Evolutionary conservation across 2,329 filamentous ascomycete species (phyloP).

Genomic region (Helotiales sp.): DNA sequence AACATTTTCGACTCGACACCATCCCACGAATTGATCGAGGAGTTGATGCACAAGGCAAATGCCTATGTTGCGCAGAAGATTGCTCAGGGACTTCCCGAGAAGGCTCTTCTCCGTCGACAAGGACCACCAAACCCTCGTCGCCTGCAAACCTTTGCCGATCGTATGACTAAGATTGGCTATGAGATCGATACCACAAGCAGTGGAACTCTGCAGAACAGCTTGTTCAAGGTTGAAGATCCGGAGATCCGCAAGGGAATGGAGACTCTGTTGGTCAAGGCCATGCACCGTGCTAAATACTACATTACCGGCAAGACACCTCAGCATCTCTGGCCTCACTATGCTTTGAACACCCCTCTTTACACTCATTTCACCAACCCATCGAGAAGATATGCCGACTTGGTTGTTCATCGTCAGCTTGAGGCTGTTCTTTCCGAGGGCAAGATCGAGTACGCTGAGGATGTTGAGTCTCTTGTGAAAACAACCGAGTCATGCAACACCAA

Average conservation of each 20-base stretch:
- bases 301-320: constrained; percentile 77
- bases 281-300: constrained; percentile 95
- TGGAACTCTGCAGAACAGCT: constrained; percentile 86
- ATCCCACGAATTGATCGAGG: constrained; percentile 91
- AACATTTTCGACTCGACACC: constrained; percentile 93
- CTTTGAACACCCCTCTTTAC: constrained; percentile 88
- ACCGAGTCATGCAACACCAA: constrained; percentile 97
- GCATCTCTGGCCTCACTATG: constrained; percentile 83
- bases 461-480: constrained; percentile 86
- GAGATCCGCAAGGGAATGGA: constrained; percentile 98
- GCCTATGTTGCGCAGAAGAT: constrained; percentile 85
- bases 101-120: constrained; percentile 89
- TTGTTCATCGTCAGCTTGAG: constrained; percentile 94
- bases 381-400: constrained; percentile 89
- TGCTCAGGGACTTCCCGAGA: constrained; percentile 76
- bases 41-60: constrained; percentile 92
- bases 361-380: constrained; percentile 97
- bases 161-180: constrained; percentile 89
- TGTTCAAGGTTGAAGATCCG: constrained; percentile 88
- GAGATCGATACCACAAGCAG: constrained; percentile 89
- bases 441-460: constrained; percentile 83
- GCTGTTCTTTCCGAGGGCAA: constrained; percentile 78
- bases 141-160: constrained; percentile 85
- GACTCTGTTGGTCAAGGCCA: constrained; percentile 89
- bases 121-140: constrained; percentile 82